Conservation (phyloP, 2,329 filamentous ascomycete genomes). For the Aphanoascus verrucosus region DNA sequence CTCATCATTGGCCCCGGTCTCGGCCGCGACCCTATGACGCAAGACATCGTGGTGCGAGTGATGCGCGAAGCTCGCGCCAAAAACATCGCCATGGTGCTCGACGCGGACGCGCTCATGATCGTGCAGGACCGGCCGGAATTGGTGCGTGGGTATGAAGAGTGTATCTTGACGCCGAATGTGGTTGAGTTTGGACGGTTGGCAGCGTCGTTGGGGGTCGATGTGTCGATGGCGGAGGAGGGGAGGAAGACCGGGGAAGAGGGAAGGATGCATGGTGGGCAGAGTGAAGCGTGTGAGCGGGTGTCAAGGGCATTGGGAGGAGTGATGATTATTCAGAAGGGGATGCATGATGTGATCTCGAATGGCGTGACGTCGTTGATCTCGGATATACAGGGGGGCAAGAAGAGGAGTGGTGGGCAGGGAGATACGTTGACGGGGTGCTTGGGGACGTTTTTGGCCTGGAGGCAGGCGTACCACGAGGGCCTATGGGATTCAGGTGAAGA, state of each 20-base stretch:
- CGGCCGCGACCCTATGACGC: constrained; percentile 81
- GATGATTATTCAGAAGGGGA: constrained; percentile 83
- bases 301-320: constrained; percentile 72
- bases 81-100: constrained; percentile 69
- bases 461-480: constrained; percentile 71
- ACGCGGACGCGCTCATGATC: constrained; percentile 77
- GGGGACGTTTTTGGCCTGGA: constrained; percentile 80
- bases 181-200: constrained; percentile 82
- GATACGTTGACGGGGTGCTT: constrained; percentile 87
- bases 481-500: constrained; percentile 54
- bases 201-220: constrained; percentile 59
- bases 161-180: constrained; percentile 87
- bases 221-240: constrained; percentile 34
- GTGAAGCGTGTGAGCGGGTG: constrained; percentile 56
- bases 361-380: constrained; percentile 63
- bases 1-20: constrained; percentile 88
- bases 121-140: constrained; percentile 66
- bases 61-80: constrained; percentile 64
- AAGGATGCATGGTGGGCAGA: constrained; percentile 13
- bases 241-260: constrained; percentile 30
- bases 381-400: constrained; percentile 69
- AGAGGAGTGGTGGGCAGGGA: constrained; percentile 87
- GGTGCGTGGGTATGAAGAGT: constrained; percentile 68
- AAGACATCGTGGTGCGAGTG: constrained; percentile 69
- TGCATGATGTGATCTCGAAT: constrained; percentile 71